Evolutionary conservation across 1,284 basidiomycete species (phyloP), one percentile per base, ranked within the genome.

Genomic region (Ceratobasidium sp.): DNA sequence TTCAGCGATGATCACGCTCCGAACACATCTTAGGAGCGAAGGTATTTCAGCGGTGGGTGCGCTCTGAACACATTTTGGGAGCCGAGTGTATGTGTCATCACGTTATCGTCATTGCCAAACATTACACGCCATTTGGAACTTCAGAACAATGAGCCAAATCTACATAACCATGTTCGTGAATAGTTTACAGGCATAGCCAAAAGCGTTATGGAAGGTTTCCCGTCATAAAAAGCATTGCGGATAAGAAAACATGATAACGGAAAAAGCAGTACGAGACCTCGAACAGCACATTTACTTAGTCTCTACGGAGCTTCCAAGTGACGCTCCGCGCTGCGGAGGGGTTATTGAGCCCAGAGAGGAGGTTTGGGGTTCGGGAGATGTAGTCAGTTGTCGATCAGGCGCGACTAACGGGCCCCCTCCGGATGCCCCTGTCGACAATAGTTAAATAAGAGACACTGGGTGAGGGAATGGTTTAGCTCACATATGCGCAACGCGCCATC

Each of bases 401-500:
- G 44, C 50, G n/a, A 15, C 62, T 8, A 64, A 44, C n/a, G 11
- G 19, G 19, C 33, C 27, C 59, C n/a, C 44, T 29, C 60, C 60
- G 22, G 60, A 45, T 29, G 60, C 45, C 60, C 60, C 60, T 63
- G 36, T 41, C 11, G 6, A 41, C 36, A 29, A 22, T 1, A 17
- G 9, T 8, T 45, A 6, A 17, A 47, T 11, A 56, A 27, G 14
- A 29, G 17, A 41, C 44, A 15, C 4, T 14, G 22, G 2, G 27
- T 47, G 44, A 15, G 14, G 9, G 6, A 63, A 24, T 22, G 29
- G 24, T 63, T 27, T n/a, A 48, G 22, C 67, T 59, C 31, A 71
- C 92, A 93, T 73, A 93, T 87, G 50, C 89, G 84, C 45, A 93
- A 86, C 1, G 85, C 88, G 56, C 92, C 92, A 77, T 93, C 92